These are phyloP conservation scores for Irpex rosettiformis DNA, from an alignment of 1,284 basidiomycete genomes.

Conservation along the genomic window DNA sequence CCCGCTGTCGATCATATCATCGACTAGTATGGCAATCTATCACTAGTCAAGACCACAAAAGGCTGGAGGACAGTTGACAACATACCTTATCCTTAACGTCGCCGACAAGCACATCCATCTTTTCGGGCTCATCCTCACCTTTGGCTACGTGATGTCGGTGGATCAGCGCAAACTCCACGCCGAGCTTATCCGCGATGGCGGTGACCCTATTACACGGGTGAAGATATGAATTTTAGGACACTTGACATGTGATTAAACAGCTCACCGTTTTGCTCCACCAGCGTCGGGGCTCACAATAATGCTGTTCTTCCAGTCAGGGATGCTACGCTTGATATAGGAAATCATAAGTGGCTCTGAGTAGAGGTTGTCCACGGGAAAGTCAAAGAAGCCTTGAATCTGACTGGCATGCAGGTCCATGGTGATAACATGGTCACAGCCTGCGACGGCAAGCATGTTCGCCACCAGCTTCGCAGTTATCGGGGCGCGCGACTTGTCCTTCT, in stretches of 20 bases:
- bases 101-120: constrained; percentile 96
- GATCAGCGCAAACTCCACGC: constrained; percentile 95
- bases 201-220: constrained; percentile 63
- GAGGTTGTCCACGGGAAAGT: constrained; percentile 97
- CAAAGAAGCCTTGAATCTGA: constrained; percentile 99
- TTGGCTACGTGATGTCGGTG: constrained; percentile 83
- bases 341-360: constrained; percentile 89
- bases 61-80: not conserved
- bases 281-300: constrained; percentile 98
- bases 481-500: constrained; percentile 95
- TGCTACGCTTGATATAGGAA: constrained; percentile 85
- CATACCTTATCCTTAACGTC: constrained; percentile 87
- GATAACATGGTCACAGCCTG: constrained; percentile 98
- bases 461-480: constrained; percentile 99
- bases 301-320: constrained; percentile 83
- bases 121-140: constrained; percentile 55
- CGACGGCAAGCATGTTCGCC: constrained; percentile 95
- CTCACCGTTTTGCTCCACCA: constrained; percentile 94
- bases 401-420: constrained; percentile 98
- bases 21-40: constrained; percentile 89
- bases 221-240: not conserved
- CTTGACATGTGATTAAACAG: constrained; percentile 15
- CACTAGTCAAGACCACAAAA: not conserved
- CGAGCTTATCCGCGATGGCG: constrained; percentile 92
- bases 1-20: constrained; percentile 98